Base-by-base conservation (phyloP, 768 basidiomycete genomes). In the Trametes maxima region DNA sequence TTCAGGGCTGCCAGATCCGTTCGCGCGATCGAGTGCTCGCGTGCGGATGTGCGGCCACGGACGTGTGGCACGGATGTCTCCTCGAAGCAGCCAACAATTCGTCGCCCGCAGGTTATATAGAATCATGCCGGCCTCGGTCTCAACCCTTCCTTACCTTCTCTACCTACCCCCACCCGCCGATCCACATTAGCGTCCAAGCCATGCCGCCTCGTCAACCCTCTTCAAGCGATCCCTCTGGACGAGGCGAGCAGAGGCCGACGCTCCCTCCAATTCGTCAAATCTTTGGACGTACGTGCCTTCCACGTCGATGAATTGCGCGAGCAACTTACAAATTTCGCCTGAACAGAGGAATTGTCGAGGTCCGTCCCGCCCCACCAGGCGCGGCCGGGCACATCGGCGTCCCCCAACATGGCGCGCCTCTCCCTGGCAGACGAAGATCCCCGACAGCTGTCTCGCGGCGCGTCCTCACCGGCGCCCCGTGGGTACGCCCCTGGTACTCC, bases 261-360 rank as follows among this genome's bases (percentile, higher is more conserved):
- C 84, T 90, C 60, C 89, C 89, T 42, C 81, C 87, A 48, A 89
- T 90, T 57, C 85, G 86, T 51, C 85, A 87, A 72, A 74, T 90
- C 60, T 86, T 90, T 69, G 76, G 81, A 78, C 82, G 89, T 86
- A 59, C 66, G 69, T 63, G 59, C 54, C 71, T 44, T 62, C 7
- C 25, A 5, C 22, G 5, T 7, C 24, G 7, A 24, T n/a, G 22
- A 40, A 10, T 36, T 8, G n/a, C 1, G n/a, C 16, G 1, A 21
- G 17, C 33, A n/a, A 19, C 48, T 21, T 16, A 62, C 59, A 22
- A 60, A 24, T 12, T 19, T n/a, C n/a, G 8, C 43, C 8, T 13
- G 7, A 39, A 19, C 48, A 71, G 72, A 54, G 50, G 69, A 73
- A 49, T 54, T 73, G 45, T 62, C 69, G n/a, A 59, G 65, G 47